Percentiles rank a stretch among this genome's conserved stretches.
phyloP scores from a whole-genome alignment of 495 filamentous ascomycete species.

The Sphaerosporella brunnea region DNA sequence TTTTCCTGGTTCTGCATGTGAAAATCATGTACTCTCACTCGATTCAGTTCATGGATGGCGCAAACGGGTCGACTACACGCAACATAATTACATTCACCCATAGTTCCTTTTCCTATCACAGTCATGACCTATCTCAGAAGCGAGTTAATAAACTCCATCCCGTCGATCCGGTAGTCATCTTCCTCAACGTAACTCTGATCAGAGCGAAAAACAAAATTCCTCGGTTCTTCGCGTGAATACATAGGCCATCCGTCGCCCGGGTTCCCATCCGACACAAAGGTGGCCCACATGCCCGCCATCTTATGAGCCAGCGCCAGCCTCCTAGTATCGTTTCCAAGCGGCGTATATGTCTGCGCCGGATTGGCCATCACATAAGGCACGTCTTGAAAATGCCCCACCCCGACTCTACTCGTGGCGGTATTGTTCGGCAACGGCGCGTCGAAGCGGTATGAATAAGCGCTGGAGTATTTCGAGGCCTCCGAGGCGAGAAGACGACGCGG shows the following conservation, averaged over 20 bases:
- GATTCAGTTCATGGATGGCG: too few relatives aligned
- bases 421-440: conserved; percentile 33
- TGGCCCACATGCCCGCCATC: conserved; percentile 39
- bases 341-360: conserved; percentile 27
- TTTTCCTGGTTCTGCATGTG: too few relatives aligned
- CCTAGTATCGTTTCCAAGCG: conserved; percentile 34
- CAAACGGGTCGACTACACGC: too few relatives aligned
- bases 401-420: conserved; percentile 11
- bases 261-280: conserved; percentile 36
- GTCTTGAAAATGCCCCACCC: conserved; percentile 37
- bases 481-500: conserved; percentile 38
- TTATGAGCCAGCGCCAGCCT: conserved; percentile 31
- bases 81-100: too few relatives aligned
- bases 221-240: conserved; percentile 21
- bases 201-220: conserved; percentile 31
- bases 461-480: conserved; percentile 28
- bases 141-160: conserved; percentile 30
- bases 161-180: conserved; percentile 30
- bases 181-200: conserved; percentile 28
- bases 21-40: too few relatives aligned
- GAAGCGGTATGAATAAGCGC: conserved; percentile 46
- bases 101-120: too few relatives aligned
- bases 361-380: conserved; percentile 27
- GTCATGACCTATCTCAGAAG: conserved; percentile 23
- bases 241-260: conserved; percentile 26